Evolutionary conservation across 805 yeast species (phyloP), one percentile per base, ranked within the genome.

Genomic region (Tanozyma kutaoensis): DNA sequence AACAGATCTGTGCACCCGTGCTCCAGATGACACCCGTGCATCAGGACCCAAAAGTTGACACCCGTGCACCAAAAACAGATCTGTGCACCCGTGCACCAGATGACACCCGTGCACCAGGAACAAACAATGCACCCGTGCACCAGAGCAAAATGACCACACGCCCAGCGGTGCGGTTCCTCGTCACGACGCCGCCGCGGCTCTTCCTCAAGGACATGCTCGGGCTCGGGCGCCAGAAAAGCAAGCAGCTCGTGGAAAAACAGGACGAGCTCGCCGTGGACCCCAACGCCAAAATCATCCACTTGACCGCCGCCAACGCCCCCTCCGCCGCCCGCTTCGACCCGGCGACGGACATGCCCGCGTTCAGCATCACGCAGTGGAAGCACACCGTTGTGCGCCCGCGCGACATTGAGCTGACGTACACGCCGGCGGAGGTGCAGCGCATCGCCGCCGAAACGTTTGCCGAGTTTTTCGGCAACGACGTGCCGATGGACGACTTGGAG

Each of bases 301-400:
- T 59, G 37, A 46, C 41, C 34, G 40, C 50, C 30, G 38, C 46
- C 15, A 59, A 58, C 40, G 50, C 63, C 7, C 59, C 61, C 9
- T 21, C 26, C 11, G 30, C 30, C 31, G 35, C 43, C 28, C 40
- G 48, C 3, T 50, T 52, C 33, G 39, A 41, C 20, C 33, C 46
- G 4, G 42, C 34, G 8, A 34, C 27, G 9, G 61, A 57, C 28
- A 48, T 57, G 46, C 55, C 58, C 4, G 55, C 41, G 25, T 56
- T 58, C 34, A 36, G 43, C 15, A 42, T 60, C 20, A 31, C 32
- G 5, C 50, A 50, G 36, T 60, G 66, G 66, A 59, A 57, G 29
- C 32, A 32, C 13, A 38, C 35, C 14, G 24, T 28, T 8, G 48
- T 56, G 19, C 31, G 24, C 20, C 32, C 39, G 14, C 35, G 31